phyloP scores from a whole-genome alignment of 345 rosid genomes.

The Alliaria petiolata region DNA sequence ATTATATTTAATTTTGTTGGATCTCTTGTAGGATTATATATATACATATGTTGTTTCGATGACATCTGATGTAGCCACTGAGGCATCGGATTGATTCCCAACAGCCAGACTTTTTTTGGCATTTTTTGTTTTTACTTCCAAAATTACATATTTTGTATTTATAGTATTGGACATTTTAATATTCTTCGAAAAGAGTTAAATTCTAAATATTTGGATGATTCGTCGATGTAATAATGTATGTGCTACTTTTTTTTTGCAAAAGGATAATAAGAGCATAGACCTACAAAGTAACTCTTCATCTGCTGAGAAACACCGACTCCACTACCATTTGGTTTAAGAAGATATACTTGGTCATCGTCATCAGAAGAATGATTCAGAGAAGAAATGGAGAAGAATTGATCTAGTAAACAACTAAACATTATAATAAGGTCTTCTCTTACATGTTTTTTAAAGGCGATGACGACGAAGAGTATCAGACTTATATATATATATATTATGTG shows the following conservation, averaged over 20 bases:
- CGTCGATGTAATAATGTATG: too few species aligned
- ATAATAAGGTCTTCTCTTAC: background rate
- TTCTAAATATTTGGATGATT: too few species aligned
- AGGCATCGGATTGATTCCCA: background rate
- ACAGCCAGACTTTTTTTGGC: too few species aligned
- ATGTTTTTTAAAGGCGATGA: background rate
- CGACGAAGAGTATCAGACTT: background rate
- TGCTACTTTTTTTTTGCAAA: too few species aligned
- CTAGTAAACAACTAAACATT: background rate
- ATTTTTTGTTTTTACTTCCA: background rate
- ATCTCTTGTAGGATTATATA: slow-evolving; percentile 1
- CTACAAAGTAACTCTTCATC: too few species aligned
- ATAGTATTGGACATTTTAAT: background rate
- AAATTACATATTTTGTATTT: background rate
- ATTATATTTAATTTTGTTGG: background rate
- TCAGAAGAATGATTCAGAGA: slow-evolving; percentile 20
- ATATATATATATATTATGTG: background rate
- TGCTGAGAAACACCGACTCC: too few species aligned
- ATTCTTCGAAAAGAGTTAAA: background rate
- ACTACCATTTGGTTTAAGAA: too few species aligned
- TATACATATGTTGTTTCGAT: background rate
- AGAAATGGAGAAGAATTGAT: background rate
- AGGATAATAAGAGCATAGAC: too few species aligned
- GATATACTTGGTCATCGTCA: background rate
- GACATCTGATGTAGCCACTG: background rate